Percentiles rank a stretch among this genome's conserved stretches.
Conservation (phyloP, 306 rosid species). For the Gillenia trifoliata region DNA sequence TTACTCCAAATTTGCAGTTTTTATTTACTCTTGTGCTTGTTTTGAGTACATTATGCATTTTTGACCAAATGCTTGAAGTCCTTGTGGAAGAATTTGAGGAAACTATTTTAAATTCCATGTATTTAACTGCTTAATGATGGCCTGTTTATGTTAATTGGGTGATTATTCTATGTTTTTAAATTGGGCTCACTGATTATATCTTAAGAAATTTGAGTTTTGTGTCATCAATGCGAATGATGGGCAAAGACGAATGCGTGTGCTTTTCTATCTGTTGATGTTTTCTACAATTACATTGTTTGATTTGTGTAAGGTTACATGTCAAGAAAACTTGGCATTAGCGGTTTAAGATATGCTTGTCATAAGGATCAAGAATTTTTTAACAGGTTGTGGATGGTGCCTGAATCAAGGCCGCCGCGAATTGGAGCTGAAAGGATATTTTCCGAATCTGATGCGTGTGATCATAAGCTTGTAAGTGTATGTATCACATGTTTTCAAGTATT, state of each 20-base stretch:
- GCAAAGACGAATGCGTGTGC: background rate
- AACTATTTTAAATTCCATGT: background rate
- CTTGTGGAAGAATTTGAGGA: conserved; percentile 9
- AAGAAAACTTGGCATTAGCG: background rate
- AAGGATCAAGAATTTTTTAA: conserved; percentile 17
- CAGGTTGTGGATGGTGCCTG: conserved; percentile 75
- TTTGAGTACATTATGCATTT: conserved; percentile 12
- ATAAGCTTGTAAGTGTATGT: conserved; percentile 49
- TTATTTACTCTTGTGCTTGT: conserved; percentile 4
- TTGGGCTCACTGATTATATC: background rate
- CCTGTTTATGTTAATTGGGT: conserved; percentile 5
- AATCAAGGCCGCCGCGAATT: conserved; percentile 36
- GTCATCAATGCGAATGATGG: background rate
- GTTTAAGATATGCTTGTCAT: conserved; percentile 1
- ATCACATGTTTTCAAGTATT: conserved; percentile 2
- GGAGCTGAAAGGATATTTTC: conserved; percentile 33
- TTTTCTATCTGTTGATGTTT: background rate
- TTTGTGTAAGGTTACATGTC: conserved; percentile 11
- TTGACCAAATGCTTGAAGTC: conserved; percentile 4
- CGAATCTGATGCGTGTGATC: conserved; percentile 40
- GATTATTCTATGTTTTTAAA: conserved; percentile 5
- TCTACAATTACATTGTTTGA: background rate
- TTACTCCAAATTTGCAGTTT: conserved; percentile 19
- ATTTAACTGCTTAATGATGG: background rate
- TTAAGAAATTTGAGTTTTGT: background rate